Base-by-base conservation (phyloP, 2,329 filamentous ascomycete genomes). In the Coccinonectria pachysandricola region DNA sequence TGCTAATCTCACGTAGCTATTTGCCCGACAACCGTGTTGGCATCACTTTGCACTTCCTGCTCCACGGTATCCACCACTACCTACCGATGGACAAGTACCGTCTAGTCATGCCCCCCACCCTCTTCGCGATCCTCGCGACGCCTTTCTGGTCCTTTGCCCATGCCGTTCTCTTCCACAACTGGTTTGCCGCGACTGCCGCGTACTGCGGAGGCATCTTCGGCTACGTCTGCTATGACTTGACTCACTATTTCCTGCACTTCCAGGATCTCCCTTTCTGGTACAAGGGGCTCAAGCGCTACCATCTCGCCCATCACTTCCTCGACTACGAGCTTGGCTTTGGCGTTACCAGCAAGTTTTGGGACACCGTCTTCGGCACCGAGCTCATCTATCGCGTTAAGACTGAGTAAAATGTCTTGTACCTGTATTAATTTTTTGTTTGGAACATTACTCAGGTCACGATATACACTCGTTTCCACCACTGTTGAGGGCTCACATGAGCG, bases 61-160 rank as follows among this genome's bases (percentile, higher is more conserved):
- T 98, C 14, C 91, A 98, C 47, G 91, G 91, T 37, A 84, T 98
- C 37, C 91, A 98, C 52, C 91, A 98, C 58, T 98, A 96, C 57
- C 71, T 98, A 4, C 91, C 91, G n/a, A 96, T 98, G 91, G 91
- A 98, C 62, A 88, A 79, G 50, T 88, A 94, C 47, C 79, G 91
- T 34, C 77, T 98, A 7, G 91, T 98, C 39, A 96, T 98, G 91
- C 91, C 91, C 1, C 91, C 91, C 0, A 73, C 84, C 0, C 66
- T 98, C 4, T 96, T 98, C 51, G 36, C 88, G 13, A 68, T 72
- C 8, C 75, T 98, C 12, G 88, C 88, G 5, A 68, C 71, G 0
- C 91, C 91, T 0, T 96, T 96, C 64, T 98, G 84, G 79, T 83
- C 84, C 54, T 64, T 98, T 26, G 84, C 91, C 0, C 88, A 95